Conservation (phyloP, 495 filamentous ascomycete species). For the Neurospora terricola region DNA sequence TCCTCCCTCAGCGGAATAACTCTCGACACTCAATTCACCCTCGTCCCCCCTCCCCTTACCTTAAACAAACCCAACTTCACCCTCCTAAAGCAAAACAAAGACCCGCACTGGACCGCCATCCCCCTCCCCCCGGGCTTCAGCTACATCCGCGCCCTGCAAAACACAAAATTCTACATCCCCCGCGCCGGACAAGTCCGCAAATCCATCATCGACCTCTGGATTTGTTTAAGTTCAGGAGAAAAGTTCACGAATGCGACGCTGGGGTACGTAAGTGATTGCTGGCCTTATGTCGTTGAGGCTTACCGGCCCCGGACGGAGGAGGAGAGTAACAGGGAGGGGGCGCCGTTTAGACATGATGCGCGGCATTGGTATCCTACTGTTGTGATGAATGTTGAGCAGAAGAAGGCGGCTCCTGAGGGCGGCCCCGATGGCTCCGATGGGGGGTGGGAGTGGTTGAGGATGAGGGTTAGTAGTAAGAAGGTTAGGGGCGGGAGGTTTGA, state of each 20-base stretch:
- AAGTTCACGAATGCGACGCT: slow-evolving; percentile 46
- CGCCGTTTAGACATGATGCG: slow-evolving; percentile 2
- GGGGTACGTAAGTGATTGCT: slow-evolving; percentile 48
- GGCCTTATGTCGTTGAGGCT: slow-evolving; percentile 23
- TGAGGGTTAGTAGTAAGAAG: slow-evolving; percentile 45
- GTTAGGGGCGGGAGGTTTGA: slow-evolving; percentile 56
- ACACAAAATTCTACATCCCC: slow-evolving; percentile 48
- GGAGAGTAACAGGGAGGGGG: neutral
- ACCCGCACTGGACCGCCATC: slow-evolving; percentile 37
- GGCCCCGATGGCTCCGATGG: too few species aligned
- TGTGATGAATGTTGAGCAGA: slow-evolving; percentile 57
- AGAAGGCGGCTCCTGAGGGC: too few species aligned
- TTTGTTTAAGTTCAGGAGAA: slow-evolving; percentile 40
- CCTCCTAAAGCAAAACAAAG: slow-evolving; percentile 26
- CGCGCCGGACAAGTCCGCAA: slow-evolving; percentile 30
- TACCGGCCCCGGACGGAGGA: slow-evolving; percentile 10
- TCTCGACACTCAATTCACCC: slow-evolving; percentile 39
- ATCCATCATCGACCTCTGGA: slow-evolving; percentile 55
- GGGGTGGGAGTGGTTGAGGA: slow-evolving; percentile 57
- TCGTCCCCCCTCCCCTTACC: slow-evolving; percentile 24
- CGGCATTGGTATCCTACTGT: slow-evolving; percentile 71
- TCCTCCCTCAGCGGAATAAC: slow-evolving; percentile 47
- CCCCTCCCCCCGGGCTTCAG: slow-evolving; percentile 21
- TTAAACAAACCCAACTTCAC: slow-evolving; percentile 19
- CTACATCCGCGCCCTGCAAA: slow-evolving; percentile 39